Percentiles rank a stretch among this genome's conserved stretches.
These are phyloP conservation scores for Stentor coeruleus DNA, from an alignment of 73 alveolate species.

Conservation along the genomic window DNA sequence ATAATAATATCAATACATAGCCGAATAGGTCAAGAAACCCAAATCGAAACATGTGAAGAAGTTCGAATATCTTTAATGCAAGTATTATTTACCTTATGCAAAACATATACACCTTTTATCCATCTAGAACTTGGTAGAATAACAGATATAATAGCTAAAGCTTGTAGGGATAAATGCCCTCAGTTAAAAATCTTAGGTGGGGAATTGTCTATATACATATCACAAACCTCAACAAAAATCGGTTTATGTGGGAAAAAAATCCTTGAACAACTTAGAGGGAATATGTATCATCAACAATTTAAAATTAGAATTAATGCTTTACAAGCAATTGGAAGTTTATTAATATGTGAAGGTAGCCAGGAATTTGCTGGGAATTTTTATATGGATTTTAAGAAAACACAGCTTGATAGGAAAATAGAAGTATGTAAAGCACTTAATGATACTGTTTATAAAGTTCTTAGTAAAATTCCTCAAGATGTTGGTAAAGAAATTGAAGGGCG, in stretches of 20 bases:
- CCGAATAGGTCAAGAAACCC: slow-evolving; percentile 4
- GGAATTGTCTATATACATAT: not conserved
- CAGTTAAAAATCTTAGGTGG: not conserved
- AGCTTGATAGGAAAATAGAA: slow-evolving; percentile 6
- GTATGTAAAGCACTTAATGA: not conserved
- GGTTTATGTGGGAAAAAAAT: not conserved
- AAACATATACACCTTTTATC: not conserved
- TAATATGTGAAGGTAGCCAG: not conserved
- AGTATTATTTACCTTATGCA: not conserved
- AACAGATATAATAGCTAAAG: not conserved
- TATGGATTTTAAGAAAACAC: not conserved
- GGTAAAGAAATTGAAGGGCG: not conserved
- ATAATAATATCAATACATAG: not conserved
- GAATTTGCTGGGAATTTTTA: not conserved
- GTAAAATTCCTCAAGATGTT: not conserved
- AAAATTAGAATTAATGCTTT: not conserved
- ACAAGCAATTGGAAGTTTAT: not conserved
- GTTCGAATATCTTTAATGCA: not conserved
- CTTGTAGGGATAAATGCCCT: not conserved
- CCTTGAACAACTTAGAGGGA: not conserved
- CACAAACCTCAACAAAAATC: not conserved
- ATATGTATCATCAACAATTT: slow-evolving; percentile 17
- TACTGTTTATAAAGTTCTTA: not conserved
- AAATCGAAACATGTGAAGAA: slow-evolving; percentile 14
- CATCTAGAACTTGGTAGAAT: not conserved